These are phyloP conservation scores for Phytophthora cajani DNA, from an alignment of 352 stramenopile genomes.

Conservation along the genomic window DNA sequence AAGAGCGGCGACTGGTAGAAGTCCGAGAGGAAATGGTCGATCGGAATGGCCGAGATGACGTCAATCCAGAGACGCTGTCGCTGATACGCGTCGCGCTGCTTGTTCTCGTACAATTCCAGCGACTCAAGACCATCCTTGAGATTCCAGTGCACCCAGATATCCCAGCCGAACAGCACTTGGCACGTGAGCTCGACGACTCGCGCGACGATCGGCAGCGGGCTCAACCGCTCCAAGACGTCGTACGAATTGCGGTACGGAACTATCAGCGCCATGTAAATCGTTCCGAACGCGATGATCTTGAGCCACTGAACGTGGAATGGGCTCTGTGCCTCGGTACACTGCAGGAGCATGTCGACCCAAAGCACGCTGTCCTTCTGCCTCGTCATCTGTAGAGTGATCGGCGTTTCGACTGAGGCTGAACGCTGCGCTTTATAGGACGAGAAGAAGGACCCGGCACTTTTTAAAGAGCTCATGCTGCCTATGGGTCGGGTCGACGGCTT, in stretches of 20 bases:
- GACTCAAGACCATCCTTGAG: slow-evolving; percentile 50
- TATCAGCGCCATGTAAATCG: slow-evolving; percentile 49
- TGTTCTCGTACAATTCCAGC: slow-evolving; percentile 61
- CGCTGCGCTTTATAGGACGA: slow-evolving; percentile 39
- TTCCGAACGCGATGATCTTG: slow-evolving; percentile 31
- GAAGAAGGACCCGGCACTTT: slow-evolving; percentile 24
- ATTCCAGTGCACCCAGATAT: slow-evolving; percentile 75
- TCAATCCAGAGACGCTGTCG: slow-evolving; percentile 48
- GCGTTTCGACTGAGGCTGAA: slow-evolving; percentile 17
- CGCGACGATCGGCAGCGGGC: slow-evolving; percentile 22
- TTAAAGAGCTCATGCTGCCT: slow-evolving; percentile 6
- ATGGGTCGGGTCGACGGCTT: slow-evolving; percentile 9
- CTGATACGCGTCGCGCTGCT: slow-evolving; percentile 47
- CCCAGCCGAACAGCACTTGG: slow-evolving; percentile 56
- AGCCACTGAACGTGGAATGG: slow-evolving; percentile 52
- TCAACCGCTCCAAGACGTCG: slow-evolving; percentile 37
- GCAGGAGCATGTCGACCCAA: slow-evolving; percentile 58
- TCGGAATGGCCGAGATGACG: slow-evolving; percentile 50
- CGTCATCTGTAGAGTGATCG: slow-evolving; percentile 1
- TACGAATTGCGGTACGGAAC: slow-evolving; percentile 58
- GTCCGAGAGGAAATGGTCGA: slow-evolving; percentile 58
- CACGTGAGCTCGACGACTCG: slow-evolving; percentile 46
- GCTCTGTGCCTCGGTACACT: slow-evolving; percentile 56
- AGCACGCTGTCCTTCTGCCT: slow-evolving; percentile 29
- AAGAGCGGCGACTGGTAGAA: slow-evolving; percentile 52